Evolutionary conservation across 306 rosid species (phyloP), one percentile per base, ranked within the genome.

Genomic region (Cucurbita maxima): DNA sequence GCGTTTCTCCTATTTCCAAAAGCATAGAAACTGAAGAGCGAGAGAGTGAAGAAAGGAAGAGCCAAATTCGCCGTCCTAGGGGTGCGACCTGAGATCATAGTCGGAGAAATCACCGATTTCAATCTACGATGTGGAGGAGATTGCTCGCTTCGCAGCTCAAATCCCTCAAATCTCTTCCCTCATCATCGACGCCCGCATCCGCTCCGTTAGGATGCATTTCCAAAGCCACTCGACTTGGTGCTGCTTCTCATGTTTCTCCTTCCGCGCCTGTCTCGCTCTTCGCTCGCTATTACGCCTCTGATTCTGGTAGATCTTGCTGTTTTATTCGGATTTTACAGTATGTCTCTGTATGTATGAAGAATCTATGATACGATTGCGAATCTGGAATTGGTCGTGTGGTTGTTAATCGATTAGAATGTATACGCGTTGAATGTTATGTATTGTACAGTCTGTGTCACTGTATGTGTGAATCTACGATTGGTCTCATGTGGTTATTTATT

Each of bases 61-160:
- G 70, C 70, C 53, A 20, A 72, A 30, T 72, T 54, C 64, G 64
- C 36, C 52, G 19, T 74, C 30, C 16, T 30, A 62, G 45, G 8
- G 77, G 41, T 4, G 78, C 72, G 60, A 51, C 77, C 70, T 74
- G 72, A 75, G 78, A 75, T 16, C 78, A 75, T 16, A 61, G 30
- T 10, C 47, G 37, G 36, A 60, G 19, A 16, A 6, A 9, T 45
- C 71, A 19, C 59, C 13, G 59, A 56, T 41, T 16, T 9, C 52
- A 19, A 48, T 50, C 20, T 48, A 75, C 72, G 41, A 88, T 92
- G 97, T 89, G 88, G 87, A 91, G 97, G 75, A 85, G 90, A 77
- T 74, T 89, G 11, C 59, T 88, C 76, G 78, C 85, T 76, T 87
- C 96, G 47, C 81, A 84, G 0, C 85, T 89, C 85, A 83, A 83